Conservation (phyloP, 2,329 filamentous ascomycete genomes). For the Epichloe hybrida region DNA sequence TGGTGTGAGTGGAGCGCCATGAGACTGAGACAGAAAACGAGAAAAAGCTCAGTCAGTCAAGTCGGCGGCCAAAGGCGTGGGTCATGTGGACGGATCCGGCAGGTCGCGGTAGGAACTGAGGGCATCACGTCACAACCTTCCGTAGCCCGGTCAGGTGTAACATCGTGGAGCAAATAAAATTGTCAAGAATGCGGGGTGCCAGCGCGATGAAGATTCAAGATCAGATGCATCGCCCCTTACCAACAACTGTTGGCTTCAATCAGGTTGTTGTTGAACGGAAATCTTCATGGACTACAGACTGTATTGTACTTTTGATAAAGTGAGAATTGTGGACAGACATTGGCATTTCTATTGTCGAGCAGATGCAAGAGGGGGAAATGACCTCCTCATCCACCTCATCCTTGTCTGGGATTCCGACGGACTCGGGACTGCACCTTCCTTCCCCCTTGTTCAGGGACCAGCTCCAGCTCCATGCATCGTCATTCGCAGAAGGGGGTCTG, state of each 20-base stretch:
- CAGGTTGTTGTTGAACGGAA: neutral
- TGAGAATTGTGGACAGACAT: neutral
- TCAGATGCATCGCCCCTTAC: neutral
- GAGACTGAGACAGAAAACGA: slow-evolving; percentile 1
- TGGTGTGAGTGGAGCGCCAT: neutral
- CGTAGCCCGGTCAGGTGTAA: too few species aligned
- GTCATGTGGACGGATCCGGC: slow-evolving; percentile 5
- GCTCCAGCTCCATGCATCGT: neutral
- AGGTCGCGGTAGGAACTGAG: slow-evolving; percentile 4
- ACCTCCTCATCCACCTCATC: too few species aligned
- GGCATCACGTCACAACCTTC: too few species aligned
- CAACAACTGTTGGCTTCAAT: neutral
- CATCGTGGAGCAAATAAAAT: neutral
- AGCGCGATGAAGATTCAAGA: neutral
- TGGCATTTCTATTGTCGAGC: neutral
- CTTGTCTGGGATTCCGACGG: neutral
- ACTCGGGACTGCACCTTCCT: neutral
- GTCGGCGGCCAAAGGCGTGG: neutral
- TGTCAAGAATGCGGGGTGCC: neutral
- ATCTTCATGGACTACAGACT: too few species aligned
- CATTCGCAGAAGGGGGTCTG: neutral
- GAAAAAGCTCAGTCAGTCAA: too few species aligned
- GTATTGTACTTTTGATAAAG: too few species aligned
- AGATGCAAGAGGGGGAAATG: too few species aligned
- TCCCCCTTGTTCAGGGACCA: neutral